Conservation (phyloP, 768 basidiomycete species). For the Amanita jacksonii region DNA sequence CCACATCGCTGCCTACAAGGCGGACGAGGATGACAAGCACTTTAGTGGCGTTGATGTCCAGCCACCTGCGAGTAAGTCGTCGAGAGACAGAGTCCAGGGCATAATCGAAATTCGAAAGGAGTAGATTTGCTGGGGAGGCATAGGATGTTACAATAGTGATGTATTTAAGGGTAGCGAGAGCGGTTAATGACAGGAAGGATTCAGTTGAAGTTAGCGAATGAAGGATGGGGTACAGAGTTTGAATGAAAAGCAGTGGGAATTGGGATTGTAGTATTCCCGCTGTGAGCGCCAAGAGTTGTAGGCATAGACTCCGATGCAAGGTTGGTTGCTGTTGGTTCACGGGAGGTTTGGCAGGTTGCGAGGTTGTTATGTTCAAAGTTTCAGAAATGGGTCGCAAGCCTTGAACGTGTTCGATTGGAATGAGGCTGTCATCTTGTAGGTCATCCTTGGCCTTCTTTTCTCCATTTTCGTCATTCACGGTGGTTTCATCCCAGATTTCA, state of each 20-base stretch:
- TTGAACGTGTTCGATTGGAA: conserved; percentile 48
- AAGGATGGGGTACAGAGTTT: conserved; percentile 77
- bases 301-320: conserved; percentile 61
- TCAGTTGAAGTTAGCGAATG: conserved; percentile 73
- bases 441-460: conserved; percentile 9
- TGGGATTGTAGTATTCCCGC: conserved; percentile 64
- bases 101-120: conserved; percentile 95
- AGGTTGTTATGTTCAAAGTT: conserved; percentile 38
- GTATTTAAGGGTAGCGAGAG: conserved; percentile 58
- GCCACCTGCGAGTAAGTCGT: conserved; percentile 66
- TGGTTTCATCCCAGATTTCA: conserved; percentile 58
- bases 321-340: conserved; percentile 35
- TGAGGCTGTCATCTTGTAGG: conserved; percentile 21
- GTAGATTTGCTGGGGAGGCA: conserved; percentile 80
- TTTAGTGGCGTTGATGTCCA: conserved; percentile 83
- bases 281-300: conserved; percentile 66
- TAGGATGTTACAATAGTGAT: conserved; percentile 73
- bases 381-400: conserved; percentile 59
- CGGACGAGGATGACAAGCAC: conserved; percentile 81
- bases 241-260: conserved; percentile 67
- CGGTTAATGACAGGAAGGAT: conserved; percentile 65
- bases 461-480: conserved; percentile 18
- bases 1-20: conserved; percentile 78
- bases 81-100: conserved; percentile 86
- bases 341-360: conserved; percentile 19